Evolutionary conservation across 257 asterid species (phyloP).

Genomic region (Plantago ovata): DNA sequence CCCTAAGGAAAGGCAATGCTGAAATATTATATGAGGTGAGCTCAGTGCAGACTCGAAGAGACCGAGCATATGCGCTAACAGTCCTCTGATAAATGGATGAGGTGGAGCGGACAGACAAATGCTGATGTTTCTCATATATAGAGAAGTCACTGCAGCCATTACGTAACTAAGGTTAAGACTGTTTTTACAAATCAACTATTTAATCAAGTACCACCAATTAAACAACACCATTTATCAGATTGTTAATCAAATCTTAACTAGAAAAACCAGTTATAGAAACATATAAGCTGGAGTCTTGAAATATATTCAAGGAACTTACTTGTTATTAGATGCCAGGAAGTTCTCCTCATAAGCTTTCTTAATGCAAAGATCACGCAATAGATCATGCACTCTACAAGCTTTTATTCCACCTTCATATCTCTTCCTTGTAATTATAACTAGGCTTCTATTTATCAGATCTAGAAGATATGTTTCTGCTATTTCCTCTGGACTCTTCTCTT

Average conservation of each 20-base stretch:
- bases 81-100: background rate
- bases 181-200: too few species aligned
- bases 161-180: too few species aligned
- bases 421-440: background rate
- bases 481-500: background rate
- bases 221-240: too few species aligned
- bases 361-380: background rate
- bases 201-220: too few species aligned
- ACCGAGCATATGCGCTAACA: background rate
- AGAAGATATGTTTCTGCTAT: background rate
- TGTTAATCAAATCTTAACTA: too few species aligned
- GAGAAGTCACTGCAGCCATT: background rate
- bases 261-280: background rate
- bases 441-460: slow-evolving; percentile 1
- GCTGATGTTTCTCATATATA: slow-evolving; percentile 3
- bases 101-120: background rate
- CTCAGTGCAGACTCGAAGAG: background rate
- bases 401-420: background rate
- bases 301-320: background rate
- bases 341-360: background rate
- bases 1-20: background rate
- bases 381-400: background rate
- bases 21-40: background rate
- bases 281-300: too few species aligned
- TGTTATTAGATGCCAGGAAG: background rate